phyloP scores from a whole-genome alignment of 2,329 filamentous ascomycete species.

The Plectosphaerella sp. region DNA sequence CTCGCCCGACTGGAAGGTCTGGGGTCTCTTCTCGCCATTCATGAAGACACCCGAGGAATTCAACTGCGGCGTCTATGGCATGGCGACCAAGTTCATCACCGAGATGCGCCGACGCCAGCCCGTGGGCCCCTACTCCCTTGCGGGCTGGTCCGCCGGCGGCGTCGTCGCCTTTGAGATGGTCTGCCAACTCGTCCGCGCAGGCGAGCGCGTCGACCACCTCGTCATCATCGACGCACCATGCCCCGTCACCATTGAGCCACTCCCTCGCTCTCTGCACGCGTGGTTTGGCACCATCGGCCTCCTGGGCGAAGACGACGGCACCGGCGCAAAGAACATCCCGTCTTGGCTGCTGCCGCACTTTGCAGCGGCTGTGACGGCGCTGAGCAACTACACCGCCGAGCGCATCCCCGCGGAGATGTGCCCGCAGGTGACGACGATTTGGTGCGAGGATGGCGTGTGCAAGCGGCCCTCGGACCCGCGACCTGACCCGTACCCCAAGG shows the following conservation, averaged over 20 bases:
- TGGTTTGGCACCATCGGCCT: slow-evolving; percentile 72
- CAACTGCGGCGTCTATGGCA: slow-evolving; percentile 50
- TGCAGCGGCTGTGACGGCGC: slow-evolving; percentile 60
- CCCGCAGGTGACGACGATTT: slow-evolving; percentile 61
- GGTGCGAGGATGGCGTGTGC: slow-evolving; percentile 72
- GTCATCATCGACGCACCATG: slow-evolving; percentile 64
- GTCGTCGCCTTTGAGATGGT: slow-evolving; percentile 67
- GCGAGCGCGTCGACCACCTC: slow-evolving; percentile 54
- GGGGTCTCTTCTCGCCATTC: slow-evolving; percentile 57
- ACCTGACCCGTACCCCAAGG: slow-evolving; percentile 55
- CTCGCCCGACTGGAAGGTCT: slow-evolving; percentile 41
- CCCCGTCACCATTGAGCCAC: slow-evolving; percentile 63
- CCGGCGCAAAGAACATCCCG: slow-evolving; percentile 52
- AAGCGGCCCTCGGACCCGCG: slow-evolving; percentile 60
- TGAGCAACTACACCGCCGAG: slow-evolving; percentile 65
- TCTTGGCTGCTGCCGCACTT: slow-evolving; percentile 74
- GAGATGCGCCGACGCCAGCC: slow-evolving; percentile 69
- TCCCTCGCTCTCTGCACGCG: slow-evolving; percentile 60
- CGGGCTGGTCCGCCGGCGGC: slow-evolving; percentile 75
- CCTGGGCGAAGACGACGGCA: slow-evolving; percentile 55
- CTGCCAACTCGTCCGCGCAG: slow-evolving; percentile 52
- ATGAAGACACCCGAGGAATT: slow-evolving; percentile 57
- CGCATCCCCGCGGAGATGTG: slow-evolving; percentile 55
- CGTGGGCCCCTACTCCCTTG: slow-evolving; percentile 60
- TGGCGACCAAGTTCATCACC: slow-evolving; percentile 42